Base-by-base conservation (phyloP, 2,329 filamentous ascomycete species). In the Lachnellula arida region DNA sequence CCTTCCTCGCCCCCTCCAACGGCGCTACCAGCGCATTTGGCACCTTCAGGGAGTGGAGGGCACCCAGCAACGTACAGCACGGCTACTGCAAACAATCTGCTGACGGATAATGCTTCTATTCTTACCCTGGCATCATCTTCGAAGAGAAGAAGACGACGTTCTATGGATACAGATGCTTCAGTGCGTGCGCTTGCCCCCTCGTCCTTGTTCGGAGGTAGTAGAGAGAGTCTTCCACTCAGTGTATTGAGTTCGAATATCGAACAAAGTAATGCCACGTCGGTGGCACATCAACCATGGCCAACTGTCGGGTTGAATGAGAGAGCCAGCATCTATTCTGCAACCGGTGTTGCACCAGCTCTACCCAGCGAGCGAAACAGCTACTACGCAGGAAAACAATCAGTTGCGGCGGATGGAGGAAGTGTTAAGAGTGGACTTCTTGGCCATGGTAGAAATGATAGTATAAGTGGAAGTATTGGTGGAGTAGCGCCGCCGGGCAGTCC, bases 91-190 rank as follows among this genome's bases (percentile, higher is more conserved):
- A 91, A 92, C 72, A 90, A 89, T 65, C 79, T 93, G 5, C 76
- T 93, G 35, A 91, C 88, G 1, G 90, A 95, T 70, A 90, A 95
- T 68, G 90, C 90, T 22, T 93, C 89, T 25, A 92, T 95, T 63
- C 74, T 95, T 58, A 95, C 90, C 0, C 78, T 95, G 14, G 90
- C 90, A 2, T 93, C 89, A 4, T 92, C 88, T 0, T 90, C 87
- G 61, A 91, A 93, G 73, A 83, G 87, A 39, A 81, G 86, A 28
- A 85, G 90, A 37, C 82, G 89, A 49, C 82, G 89, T 58, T 92
- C 88, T 32, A 85, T 93, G 72, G 90, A 94, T 70, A 94, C 90
- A 0, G 88, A 94, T 69, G 90, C 90, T 5, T 93, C 88, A 0
- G 88, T 94, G 40, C 87, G 90, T 44, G 90, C 90, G 2, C 75